Base-by-base conservation (phyloP, 2,329 filamentous ascomycete genomes). In the Colletotrichum sp. region DNA sequence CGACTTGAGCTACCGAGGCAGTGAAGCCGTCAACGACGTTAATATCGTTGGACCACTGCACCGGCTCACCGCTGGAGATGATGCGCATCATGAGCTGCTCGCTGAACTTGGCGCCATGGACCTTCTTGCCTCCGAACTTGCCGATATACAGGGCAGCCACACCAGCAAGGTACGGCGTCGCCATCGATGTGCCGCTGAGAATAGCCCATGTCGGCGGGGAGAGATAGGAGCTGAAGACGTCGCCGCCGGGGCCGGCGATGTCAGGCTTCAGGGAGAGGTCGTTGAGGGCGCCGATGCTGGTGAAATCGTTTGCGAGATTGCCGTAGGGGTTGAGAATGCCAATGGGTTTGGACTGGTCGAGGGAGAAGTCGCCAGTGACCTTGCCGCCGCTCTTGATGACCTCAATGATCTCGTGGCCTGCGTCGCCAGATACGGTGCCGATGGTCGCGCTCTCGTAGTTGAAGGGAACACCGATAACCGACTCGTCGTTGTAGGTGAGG, bases 101-200 rank as follows among this genome's bases (percentile, higher is more conserved):
- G 48, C 82, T 83, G 7, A 80, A 79, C 79, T 80, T 69, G 74
- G 81, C 18, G 77, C 81, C 39, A 73, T 76, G 72, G 3, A 81
- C 76, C 70, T 81, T 80, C 13, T 86, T 84, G 2, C 87, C 86
- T 2, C 87, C 87, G 68, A 85, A 81, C n/a, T 85, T 79, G 6
- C 85, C 76, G 55, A 81, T 78, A 34, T 81, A 82, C 3, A 84
- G 77, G 18, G 81, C 83, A 5, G 81, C 82, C 6, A 85, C 81
- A 5, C 85, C 87, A 13, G 86, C 85, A 4, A 87, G 81, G 55
- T 86, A 86, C 10, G 87, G 86, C 16, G 83, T 83, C 6, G 87
- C 85, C 88, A 89, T 89, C 2, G 86, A 87, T 1, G 88, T 90
- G 43, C 88, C 88, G 60, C 83, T 86, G 16, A 86, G 79, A 8